Conservation (phyloP, 768 basidiomycete species). For the Trametes cingulata region DNA sequence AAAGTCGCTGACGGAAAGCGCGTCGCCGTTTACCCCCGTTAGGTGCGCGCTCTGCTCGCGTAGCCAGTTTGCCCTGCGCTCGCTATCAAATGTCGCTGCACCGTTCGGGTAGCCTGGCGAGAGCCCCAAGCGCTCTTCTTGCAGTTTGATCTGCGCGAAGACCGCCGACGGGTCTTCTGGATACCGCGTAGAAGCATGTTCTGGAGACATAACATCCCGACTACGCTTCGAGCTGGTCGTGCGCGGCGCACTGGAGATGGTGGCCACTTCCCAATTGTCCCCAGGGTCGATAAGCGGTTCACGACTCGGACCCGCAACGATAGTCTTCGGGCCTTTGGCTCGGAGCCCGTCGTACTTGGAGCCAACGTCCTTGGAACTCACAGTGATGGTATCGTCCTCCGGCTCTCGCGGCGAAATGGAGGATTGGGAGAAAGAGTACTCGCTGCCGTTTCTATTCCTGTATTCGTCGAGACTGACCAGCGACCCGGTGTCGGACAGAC, state of each 20-base stretch:
- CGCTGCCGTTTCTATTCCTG: conserved; percentile 55
- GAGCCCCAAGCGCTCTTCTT: conserved; percentile 37
- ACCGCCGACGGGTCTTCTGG: conserved; percentile 21
- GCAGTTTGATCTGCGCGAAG: conserved; percentile 57
- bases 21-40: conserved; percentile 59
- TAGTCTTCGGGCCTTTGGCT: conserved; percentile 27
- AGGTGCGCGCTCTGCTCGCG: conserved; percentile 76
- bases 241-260: conserved; percentile 23
- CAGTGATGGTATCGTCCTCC: conserved; percentile 76
- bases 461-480: conserved; percentile 78
- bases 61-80: conserved; percentile 80
- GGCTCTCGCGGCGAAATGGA: conserved; percentile 40
- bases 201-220: conserved; percentile 1
- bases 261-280: conserved; percentile 26
- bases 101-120: conserved; percentile 40
- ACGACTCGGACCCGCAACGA: conserved; percentile 27
- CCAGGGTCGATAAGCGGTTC: conserved; percentile 22
- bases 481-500: conserved; percentile 86
- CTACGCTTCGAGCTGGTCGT: conserved; percentile 13
- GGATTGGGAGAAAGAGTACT: conserved; percentile 52
- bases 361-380: conserved; percentile 67
- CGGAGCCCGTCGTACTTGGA: conserved; percentile 28
- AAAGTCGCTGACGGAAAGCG: conserved; percentile 58
- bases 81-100: conserved; percentile 48
- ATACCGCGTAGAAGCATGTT: conserved; percentile 9